Base-by-base conservation (phyloP, 768 basidiomycete genomes). In the Cystofilobasidium bisporidii region DNA sequence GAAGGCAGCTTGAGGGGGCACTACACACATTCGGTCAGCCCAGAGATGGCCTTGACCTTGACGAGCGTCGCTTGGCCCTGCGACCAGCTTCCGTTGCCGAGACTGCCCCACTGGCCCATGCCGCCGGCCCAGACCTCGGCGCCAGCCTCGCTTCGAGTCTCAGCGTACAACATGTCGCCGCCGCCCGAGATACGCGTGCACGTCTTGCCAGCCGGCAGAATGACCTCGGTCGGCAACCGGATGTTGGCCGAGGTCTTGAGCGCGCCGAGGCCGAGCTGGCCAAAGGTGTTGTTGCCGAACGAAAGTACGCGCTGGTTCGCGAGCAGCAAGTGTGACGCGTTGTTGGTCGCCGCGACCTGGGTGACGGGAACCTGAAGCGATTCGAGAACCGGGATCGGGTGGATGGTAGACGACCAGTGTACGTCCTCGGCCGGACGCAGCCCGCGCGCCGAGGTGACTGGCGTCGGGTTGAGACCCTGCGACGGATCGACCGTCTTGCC, bases 11-110 rank as follows among this genome's bases (percentile, higher is more conserved):
- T n/a, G n/a, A 59, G 65, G 24, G 12, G n/a, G 38, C 38, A 18
- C 9, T 3, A 56, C 53, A 22, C 58, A 61, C 59, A 58, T 57
- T 26, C 72, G 41, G 43, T 36, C 20, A 62, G 56, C 3, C 67
- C 67, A 38, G 47, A 55, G 38, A 68, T 40, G 38, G 22, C 40
- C 62, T 68, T 68, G 41, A 68, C 61, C 30, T 28, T 33, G 55
- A 68, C 63, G 45, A 43, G 55, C 10, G 47, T 45, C 5, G 45
- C 50, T 22, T 50, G 50, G 30, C 50, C 67, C 26, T 68, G 60
- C 22, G 48, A 43, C 67, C 67, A 68, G 28, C 40, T 40, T 14
- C 67, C 67, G 56, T 68, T 68, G 10, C 67, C 67, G 30, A 68
- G 61, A 6, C 55, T 55, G 55, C 67, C 67, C 40, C 50, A 58